phyloP scores from a whole-genome alignment of 495 filamentous ascomycete genomes.

The Aspergillus heteromorphus region DNA sequence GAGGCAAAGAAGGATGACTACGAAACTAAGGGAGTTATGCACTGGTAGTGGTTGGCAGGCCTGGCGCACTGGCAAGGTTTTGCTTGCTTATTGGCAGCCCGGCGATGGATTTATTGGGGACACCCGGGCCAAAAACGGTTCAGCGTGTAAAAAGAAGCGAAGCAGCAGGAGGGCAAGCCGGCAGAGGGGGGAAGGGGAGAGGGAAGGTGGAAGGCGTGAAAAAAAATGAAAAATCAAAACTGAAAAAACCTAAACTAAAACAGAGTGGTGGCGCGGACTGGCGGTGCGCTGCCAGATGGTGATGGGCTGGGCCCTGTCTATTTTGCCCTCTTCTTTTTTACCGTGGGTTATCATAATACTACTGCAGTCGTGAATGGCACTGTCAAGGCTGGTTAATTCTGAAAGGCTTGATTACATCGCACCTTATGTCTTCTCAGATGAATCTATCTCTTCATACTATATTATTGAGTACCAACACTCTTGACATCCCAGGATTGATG shows the following conservation, averaged over 20 bases:
- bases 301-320: conserved; percentile 6
- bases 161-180: conserved; percentile 2
- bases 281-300: background rate
- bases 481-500: no score
- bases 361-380: no score
- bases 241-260: conserved; percentile 4
- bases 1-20: conserved; percentile 30
- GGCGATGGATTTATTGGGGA: background rate
- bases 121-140: background rate
- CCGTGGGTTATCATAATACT: no score
- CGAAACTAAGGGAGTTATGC: conserved; percentile 14
- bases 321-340: background rate
- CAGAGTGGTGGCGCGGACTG: background rate
- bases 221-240: conserved; percentile 6
- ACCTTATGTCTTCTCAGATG: no score
- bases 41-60: background rate
- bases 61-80: conserved; percentile 1
- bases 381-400: no score
- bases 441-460: no score
- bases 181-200: conserved; percentile 1
- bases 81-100: conserved; percentile 17
- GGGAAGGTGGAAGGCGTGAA: conserved; percentile 12
- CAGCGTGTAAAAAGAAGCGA: conserved; percentile 5
- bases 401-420: no score
- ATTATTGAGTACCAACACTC: no score